Evolutionary conservation across 371 early-diverging fungal genomes (phyloP).

Genomic region (Rhizomucor pusillus): DNA sequence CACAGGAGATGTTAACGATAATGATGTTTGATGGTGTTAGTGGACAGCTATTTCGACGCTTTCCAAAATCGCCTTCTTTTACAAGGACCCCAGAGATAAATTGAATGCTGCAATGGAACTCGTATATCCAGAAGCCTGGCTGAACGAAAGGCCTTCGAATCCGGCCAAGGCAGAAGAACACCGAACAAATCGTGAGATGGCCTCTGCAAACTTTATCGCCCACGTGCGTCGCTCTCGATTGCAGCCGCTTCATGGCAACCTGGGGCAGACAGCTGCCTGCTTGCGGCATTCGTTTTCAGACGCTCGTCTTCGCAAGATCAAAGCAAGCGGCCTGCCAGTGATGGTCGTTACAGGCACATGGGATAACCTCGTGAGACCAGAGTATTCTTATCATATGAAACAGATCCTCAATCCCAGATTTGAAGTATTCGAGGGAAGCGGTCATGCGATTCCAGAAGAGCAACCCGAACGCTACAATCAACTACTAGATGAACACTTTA

Average conservation of each 20-base stretch:
- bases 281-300: constrained; percentile 38
- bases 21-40: constrained; percentile 10
- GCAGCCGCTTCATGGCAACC: constrained; percentile 32
- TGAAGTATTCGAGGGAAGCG: constrained; percentile 40
- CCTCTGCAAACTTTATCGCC: constrained; percentile 18
- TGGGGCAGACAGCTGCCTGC: constrained; percentile 39
- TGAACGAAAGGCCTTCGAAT: constrained; percentile 19
- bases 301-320: constrained; percentile 23
- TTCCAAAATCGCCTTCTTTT: constrained; percentile 28
- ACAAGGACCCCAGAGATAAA: constrained; percentile 30
- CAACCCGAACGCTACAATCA: constrained; percentile 33
- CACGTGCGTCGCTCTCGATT: constrained; percentile 21
- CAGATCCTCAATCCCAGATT: constrained; percentile 24
- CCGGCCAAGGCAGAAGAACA: constrained; percentile 9
- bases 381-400: constrained; percentile 33
- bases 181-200: constrained; percentile 33
- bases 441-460: constrained; percentile 45
- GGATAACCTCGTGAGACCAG: constrained; percentile 32
- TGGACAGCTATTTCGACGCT: constrained; percentile 33
- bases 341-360: constrained; percentile 41
- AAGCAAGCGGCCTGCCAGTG: constrained; percentile 26
- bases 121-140: constrained; percentile 36
- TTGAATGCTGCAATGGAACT: constrained; percentile 33
- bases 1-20: not conserved
- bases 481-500: constrained; percentile 23